A percentile compares a stretch with the other conserved stretches of the same genome.
These are phyloP conservation scores for Aquilaria agallochum DNA, from an alignment of 441 rosid genomes.

Conservation along the genomic window DNA sequence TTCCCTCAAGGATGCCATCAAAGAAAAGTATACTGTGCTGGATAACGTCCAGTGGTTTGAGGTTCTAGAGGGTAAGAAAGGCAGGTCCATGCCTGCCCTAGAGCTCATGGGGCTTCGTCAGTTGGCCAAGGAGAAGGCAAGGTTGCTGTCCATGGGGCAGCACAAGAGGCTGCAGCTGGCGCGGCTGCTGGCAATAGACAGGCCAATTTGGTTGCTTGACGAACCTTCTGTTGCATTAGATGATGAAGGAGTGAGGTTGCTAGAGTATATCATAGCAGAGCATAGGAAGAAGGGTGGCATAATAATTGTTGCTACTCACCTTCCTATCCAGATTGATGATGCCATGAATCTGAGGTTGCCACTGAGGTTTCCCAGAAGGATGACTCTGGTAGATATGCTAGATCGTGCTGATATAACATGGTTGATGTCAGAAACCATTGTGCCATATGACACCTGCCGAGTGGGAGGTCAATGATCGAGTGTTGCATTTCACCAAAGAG, in stretches of 20 bases:
- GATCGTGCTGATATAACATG: conserved; percentile 62
- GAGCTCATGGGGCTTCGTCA: conserved; percentile 86
- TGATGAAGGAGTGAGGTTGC: conserved; percentile 69
- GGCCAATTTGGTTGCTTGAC: conserved; percentile 78
- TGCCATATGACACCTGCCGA: too few species aligned
- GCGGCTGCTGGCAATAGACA: conserved; percentile 71
- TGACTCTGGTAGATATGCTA: conserved; percentile 75
- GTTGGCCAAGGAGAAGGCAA: conserved; percentile 67
- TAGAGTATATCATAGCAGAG: conserved; percentile 60
- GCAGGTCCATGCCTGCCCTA: conserved; percentile 67
- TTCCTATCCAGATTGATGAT: conserved; percentile 77
- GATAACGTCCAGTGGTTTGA: conserved; percentile 80
- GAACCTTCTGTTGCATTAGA: conserved; percentile 89
- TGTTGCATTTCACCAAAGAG: too few species aligned
- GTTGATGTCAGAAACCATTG: conserved; percentile 3
- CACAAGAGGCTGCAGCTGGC: conserved; percentile 87
- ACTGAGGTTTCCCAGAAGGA: conserved; percentile 75
- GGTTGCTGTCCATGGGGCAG: conserved; percentile 89
- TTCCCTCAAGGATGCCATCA: conserved; percentile 77
- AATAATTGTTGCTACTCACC: conserved; percentile 73
- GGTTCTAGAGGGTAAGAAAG: conserved; percentile 63
- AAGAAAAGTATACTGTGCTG: conserved; percentile 60
- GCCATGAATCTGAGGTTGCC: conserved; percentile 74
- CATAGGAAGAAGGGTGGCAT: conserved; percentile 76
- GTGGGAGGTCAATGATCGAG: too few species aligned